A percentile compares a stretch with the other conserved stretches of the same genome.
phyloP scores from a whole-genome alignment of 768 basidiomycete species.

The Kwoniella botswanensis region DNA sequence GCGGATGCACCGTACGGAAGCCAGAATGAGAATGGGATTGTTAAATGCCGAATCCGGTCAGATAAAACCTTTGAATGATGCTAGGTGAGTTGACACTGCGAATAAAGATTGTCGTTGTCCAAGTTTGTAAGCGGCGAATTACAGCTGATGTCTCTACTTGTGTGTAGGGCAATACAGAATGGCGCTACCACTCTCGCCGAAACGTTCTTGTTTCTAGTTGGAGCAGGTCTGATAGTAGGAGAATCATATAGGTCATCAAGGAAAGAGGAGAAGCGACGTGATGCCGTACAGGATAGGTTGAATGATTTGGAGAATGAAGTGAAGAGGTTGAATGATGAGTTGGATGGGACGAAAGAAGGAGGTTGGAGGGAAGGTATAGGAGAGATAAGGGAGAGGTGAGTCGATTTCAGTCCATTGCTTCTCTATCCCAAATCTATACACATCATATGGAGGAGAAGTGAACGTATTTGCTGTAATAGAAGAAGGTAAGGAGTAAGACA shows the following conservation, averaged over 20 bases:
- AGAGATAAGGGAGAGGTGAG: constrained; percentile 44
- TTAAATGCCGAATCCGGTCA: constrained; percentile 53
- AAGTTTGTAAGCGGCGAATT: no score
- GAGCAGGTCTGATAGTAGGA: constrained; percentile 52
- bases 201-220: constrained; percentile 55
- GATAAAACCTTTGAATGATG: constrained; percentile 57
- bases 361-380: constrained; percentile 21
- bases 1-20: constrained; percentile 57
- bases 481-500: no score
- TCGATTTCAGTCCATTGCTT: background rate
- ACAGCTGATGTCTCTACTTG: no score
- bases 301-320: constrained; percentile 45
- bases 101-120: no score
- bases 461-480: background rate
- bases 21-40: constrained; percentile 52
- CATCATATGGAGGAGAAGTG: background rate
- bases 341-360: constrained; percentile 22
- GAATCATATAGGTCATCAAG: constrained; percentile 48
- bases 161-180: constrained; percentile 52
- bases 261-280: constrained; percentile 51
- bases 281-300: constrained; percentile 47
- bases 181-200: constrained; percentile 57
- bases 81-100: constrained; percentile 36
- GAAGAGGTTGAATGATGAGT: constrained; percentile 19
- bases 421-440: no score